Conservation (phyloP, 352 stramenopile genomes). For the Pseudoperonospora humuli region DNA sequence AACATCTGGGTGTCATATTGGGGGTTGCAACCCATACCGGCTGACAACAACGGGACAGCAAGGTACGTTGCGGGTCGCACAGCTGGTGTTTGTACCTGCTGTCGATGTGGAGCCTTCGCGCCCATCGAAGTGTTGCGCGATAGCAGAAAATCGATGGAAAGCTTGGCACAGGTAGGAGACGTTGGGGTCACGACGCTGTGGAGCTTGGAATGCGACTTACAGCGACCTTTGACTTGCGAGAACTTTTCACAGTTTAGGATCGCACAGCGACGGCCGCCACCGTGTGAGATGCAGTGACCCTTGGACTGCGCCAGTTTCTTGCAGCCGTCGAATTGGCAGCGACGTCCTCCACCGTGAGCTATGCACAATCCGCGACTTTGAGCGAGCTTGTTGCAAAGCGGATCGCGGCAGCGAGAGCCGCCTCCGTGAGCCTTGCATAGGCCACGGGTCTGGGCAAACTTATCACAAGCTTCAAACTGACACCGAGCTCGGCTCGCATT, state of each 20-base stretch:
- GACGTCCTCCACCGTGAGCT: constrained; percentile 63
- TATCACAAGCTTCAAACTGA: constrained; percentile 64
- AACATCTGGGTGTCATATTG: constrained; percentile 12
- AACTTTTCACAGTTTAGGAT: constrained; percentile 80
- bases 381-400: constrained; percentile 73
- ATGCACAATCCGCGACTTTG: constrained; percentile 74
- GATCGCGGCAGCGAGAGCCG: constrained; percentile 67
- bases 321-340: constrained; percentile 65
- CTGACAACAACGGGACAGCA: constrained; percentile 17
- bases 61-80: constrained; percentile 12
- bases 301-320: constrained; percentile 72
- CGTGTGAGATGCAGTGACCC: constrained; percentile 78
- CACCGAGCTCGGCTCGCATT: constrained; percentile 71
- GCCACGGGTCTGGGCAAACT: constrained; percentile 76
- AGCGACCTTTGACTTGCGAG: constrained; percentile 81
- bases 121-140: constrained; percentile 26
- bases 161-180: constrained; percentile 29
- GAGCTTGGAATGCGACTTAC: constrained; percentile 83
- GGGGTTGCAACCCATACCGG: constrained; percentile 9
- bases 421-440: constrained; percentile 82
- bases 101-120: constrained; percentile 10
- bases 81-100: constrained; percentile 8
- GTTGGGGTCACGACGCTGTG: constrained; percentile 24
- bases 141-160: constrained; percentile 54
- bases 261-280: constrained; percentile 62